These are phyloP conservation scores for Pythium insidiosum DNA, from an alignment of 352 stramenopile genomes.

Conservation along the genomic window DNA sequence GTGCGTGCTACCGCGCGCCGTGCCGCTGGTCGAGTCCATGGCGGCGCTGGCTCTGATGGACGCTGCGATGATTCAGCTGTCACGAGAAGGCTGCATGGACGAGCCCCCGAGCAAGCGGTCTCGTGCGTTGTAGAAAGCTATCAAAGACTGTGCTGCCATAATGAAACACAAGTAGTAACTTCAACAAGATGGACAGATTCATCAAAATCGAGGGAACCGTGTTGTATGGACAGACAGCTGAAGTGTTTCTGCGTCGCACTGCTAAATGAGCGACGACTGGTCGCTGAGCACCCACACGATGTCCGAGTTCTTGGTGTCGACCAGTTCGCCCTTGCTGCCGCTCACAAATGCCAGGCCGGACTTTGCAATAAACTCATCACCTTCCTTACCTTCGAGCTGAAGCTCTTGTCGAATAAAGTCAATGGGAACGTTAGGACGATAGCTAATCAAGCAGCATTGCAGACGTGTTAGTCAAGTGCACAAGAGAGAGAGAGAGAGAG, in stretches of 20 bases:
- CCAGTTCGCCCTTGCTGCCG: conserved; percentile 39
- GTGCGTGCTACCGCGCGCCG: conserved; percentile 95
- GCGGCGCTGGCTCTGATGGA: conserved; percentile 94
- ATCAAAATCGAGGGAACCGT: background rate
- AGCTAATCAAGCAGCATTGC: too few relatives aligned
- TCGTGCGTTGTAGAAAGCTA: conserved; percentile 11
- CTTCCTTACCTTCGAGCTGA: conserved; percentile 61
- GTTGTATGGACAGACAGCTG: too few relatives aligned
- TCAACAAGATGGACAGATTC: too few relatives aligned
- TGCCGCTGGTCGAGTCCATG: conserved; percentile 98
- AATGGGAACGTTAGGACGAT: conserved; percentile 63
- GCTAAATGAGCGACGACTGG: conserved; percentile 80
- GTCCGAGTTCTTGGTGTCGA: conserved; percentile 78
- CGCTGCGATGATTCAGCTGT: conserved; percentile 94
- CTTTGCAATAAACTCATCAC: conserved; percentile 66
- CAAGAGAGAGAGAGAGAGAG: background rate
- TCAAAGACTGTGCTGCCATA: too few relatives aligned
- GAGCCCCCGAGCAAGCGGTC: conserved; percentile 53
- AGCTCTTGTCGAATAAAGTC: conserved; percentile 70
- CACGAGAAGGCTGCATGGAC: conserved; percentile 69
- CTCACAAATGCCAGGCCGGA: conserved; percentile 62
- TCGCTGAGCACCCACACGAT: conserved; percentile 79
- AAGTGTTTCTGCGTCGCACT: too few relatives aligned
- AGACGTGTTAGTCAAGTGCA: too few relatives aligned
- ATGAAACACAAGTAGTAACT: background rate